Percentiles rank a stretch among this genome's conserved stretches.
Conservation (phyloP, 768 basidiomycete species). For the Trametopsis cervina region DNA sequence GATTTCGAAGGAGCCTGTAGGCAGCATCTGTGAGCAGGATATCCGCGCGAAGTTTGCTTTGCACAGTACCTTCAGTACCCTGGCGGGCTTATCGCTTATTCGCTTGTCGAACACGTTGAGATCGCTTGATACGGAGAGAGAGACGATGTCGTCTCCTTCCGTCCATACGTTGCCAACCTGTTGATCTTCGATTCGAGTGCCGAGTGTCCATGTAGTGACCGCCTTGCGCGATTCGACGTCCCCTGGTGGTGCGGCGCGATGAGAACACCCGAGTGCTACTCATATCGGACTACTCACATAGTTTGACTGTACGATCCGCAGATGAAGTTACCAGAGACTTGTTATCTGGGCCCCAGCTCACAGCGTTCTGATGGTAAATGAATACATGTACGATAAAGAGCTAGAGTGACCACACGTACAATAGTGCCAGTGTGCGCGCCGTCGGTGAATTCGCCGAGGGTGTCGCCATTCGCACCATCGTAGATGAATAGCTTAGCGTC, state of each 20-base stretch:
- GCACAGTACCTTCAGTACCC: slow-evolving; percentile 49
- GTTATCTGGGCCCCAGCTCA: slow-evolving; percentile 77
- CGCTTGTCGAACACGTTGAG: slow-evolving; percentile 81
- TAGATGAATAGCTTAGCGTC: slow-evolving; percentile 86
- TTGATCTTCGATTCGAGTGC: slow-evolving; percentile 68
- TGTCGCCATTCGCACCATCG: slow-evolving; percentile 85
- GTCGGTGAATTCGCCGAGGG: slow-evolving; percentile 59
- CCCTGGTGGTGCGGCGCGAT: slow-evolving; percentile 41
- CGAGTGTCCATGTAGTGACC: slow-evolving; percentile 63
- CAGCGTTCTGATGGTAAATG: slow-evolving; percentile 47
- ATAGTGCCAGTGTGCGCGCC: slow-evolving; percentile 69
- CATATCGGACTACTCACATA: slow-evolving; percentile 48
- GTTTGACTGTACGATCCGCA: slow-evolving; percentile 79
- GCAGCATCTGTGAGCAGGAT: background rate
- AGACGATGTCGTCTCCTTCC: slow-evolving; percentile 62
- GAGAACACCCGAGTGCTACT: background rate
- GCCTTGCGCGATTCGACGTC: slow-evolving; percentile 70
- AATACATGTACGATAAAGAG: background rate
- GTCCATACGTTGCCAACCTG: slow-evolving; percentile 90
- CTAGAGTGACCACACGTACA: slow-evolving; percentile 35
- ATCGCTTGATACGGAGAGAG: slow-evolving; percentile 75
- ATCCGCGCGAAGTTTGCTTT: background rate
- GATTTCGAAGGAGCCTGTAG: slow-evolving; percentile 73
- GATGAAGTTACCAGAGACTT: slow-evolving; percentile 74
- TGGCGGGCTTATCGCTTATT: slow-evolving; percentile 49